These are phyloP conservation scores for Hyphochytrium catenoides DNA, from an alignment of 352 stramenopile species.

Conservation along the genomic window DNA sequence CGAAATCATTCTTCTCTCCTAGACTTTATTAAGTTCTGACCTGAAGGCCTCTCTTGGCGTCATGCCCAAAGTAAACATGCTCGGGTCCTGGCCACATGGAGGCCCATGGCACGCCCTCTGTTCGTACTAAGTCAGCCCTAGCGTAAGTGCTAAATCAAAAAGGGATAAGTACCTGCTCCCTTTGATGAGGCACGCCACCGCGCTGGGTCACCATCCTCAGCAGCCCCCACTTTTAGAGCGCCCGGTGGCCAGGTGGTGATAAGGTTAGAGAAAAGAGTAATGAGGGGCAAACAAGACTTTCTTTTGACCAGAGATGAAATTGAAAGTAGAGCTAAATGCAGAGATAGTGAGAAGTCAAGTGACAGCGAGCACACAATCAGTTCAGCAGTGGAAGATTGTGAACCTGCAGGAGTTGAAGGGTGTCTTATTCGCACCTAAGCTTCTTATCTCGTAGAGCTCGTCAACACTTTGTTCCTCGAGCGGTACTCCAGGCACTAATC, in stretches of 20 bases:
- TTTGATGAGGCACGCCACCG: conserved; percentile 8
- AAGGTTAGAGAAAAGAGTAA: conserved; percentile 15
- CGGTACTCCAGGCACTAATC: conserved; percentile 22
- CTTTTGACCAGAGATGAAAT: too few species aligned
- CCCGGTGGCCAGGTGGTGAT: conserved; percentile 5
- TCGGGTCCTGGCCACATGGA: conserved; percentile 41
- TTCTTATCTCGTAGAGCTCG: conserved; percentile 80
- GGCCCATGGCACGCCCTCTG: conserved; percentile 30
- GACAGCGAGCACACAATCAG: conserved; percentile 7
- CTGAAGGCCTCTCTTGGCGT: conserved; percentile 54
- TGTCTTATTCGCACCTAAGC: too few species aligned
- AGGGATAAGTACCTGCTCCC: conserved; percentile 9
- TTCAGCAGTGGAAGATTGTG: background rate
- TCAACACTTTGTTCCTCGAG: conserved; percentile 54
- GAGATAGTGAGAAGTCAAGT: conserved; percentile 13
- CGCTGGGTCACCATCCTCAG: too few species aligned
- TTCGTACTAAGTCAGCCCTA: conserved; percentile 9
- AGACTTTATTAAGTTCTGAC: conserved; percentile 8
- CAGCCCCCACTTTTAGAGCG: too few species aligned
- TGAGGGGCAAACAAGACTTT: conserved; percentile 21
- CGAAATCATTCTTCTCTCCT: too few species aligned
- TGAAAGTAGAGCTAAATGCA: too few species aligned
- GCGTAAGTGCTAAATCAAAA: conserved; percentile 20
- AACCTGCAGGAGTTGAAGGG: too few species aligned
- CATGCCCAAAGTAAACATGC: conserved; percentile 73